These are phyloP conservation scores for Debaryomycetaceae sp. DNA, from an alignment of 1,139 yeast genomes.

Conservation along the genomic window DNA sequence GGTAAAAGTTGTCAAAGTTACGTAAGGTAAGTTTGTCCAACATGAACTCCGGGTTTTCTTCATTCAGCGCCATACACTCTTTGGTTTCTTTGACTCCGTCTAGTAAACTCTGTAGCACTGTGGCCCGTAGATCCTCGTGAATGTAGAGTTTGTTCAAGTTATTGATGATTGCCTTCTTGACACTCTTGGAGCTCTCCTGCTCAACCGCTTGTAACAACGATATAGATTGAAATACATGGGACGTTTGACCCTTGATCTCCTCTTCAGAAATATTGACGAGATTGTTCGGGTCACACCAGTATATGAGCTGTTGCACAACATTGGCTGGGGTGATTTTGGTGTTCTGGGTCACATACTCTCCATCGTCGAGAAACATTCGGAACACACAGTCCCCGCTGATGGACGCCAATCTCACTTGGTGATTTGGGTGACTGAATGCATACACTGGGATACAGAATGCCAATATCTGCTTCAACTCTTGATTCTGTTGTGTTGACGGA, in stretches of 20 bases:
- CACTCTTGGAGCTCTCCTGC: slow-evolving; percentile 49
- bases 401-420: slow-evolving; percentile 65
- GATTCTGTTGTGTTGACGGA: slow-evolving; percentile 60
- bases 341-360: slow-evolving; percentile 20
- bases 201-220: slow-evolving; percentile 53
- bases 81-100: slow-evolving; percentile 35
- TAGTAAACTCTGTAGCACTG: slow-evolving; percentile 28
- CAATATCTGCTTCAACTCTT: slow-evolving; percentile 72
- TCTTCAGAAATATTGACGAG: slow-evolving; percentile 51
- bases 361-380: slow-evolving; percentile 47
- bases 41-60: slow-evolving; percentile 25
- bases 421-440: slow-evolving; percentile 71
- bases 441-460: slow-evolving; percentile 90
- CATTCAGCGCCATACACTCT: slow-evolving; percentile 20
- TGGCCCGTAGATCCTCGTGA: slow-evolving; percentile 26
- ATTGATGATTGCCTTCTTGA: slow-evolving; percentile 54
- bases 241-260: slow-evolving; percentile 36
- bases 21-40: slow-evolving; percentile 46
- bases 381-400: slow-evolving; percentile 66
- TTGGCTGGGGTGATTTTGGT: slow-evolving; percentile 47
- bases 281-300: slow-evolving; percentile 84
- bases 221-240: slow-evolving; percentile 58
- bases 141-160: slow-evolving; percentile 49
- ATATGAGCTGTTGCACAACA: slow-evolving; percentile 71
- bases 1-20: slow-evolving; percentile 44